phyloP scores from a whole-genome alignment of 306 rosid genomes.

The Luffa aegyptiaca region DNA sequence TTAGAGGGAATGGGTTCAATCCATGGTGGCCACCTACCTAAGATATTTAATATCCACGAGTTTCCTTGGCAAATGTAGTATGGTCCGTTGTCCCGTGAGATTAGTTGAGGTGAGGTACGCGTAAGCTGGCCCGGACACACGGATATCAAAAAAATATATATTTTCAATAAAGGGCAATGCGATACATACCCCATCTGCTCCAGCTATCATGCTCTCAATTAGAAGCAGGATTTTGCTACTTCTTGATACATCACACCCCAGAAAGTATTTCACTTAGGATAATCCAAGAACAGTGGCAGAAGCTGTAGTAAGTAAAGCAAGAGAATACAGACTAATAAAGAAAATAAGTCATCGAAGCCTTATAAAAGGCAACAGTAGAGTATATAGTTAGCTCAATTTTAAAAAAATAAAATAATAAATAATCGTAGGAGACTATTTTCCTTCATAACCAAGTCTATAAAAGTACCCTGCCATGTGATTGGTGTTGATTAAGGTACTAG shows the following conservation, averaged over 20 bases:
- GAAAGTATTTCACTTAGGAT: constrained; percentile 84
- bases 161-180: constrained; percentile 3
- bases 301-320: constrained; percentile 73
- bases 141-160: no score
- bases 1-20: no score
- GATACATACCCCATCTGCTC: constrained; percentile 76
- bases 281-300: constrained; percentile 92
- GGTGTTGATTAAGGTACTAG: neutral
- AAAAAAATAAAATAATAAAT: neutral
- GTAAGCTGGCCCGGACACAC: no score
- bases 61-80: no score
- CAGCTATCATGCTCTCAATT: constrained; percentile 75
- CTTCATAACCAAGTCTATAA: neutral
- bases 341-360: constrained; percentile 99
- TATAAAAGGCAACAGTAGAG: constrained; percentile 21
- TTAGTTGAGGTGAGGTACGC: no score
- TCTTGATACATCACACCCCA: constrained; percentile 60
- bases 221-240: constrained; percentile 89
- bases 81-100: no score
- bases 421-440: neutral
- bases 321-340: constrained; percentile 93
- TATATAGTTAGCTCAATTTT: neutral
- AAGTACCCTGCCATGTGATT: neutral
- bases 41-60: no score
- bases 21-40: no score